A percentile compares a stretch with the other conserved stretches of the same genome.
Evolutionary conservation across 169 alveolate genomes (phyloP).

Genomic region (Besnoitia besnoiti): DNA sequence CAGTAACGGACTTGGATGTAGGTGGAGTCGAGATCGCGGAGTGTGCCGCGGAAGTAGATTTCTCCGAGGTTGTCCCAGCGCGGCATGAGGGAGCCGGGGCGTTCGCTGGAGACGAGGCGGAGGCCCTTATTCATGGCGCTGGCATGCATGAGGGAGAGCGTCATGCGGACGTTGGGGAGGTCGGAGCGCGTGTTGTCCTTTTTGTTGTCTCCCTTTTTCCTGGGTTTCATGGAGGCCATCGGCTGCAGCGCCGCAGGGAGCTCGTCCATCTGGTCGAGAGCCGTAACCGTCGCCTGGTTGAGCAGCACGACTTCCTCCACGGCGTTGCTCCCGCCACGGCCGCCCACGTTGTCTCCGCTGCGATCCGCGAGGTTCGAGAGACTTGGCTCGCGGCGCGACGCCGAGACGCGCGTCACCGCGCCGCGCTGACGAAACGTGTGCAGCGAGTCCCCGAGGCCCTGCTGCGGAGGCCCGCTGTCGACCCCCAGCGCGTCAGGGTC

Average conservation of each 20-base stretch:
- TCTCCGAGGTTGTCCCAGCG: conserved; percentile 65
- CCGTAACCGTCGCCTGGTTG: background rate
- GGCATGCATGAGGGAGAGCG: conserved; percentile 44
- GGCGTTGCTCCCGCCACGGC: background rate
- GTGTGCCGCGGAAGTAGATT: conserved; percentile 61
- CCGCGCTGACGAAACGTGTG: no score
- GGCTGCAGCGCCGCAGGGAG: background rate
- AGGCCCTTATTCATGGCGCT: conserved; percentile 41
- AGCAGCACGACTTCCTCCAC: background rate
- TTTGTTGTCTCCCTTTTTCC: background rate
- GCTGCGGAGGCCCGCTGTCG: no score
- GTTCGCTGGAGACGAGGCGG: conserved; percentile 33
- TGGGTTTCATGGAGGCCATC: background rate
- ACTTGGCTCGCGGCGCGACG: no score
- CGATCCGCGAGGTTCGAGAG: no score
- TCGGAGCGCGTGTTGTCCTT: background rate
- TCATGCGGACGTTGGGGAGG: background rate
- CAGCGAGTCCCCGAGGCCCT: no score
- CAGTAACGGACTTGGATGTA: conserved; percentile 29
- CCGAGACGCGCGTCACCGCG: no score
- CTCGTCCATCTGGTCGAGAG: background rate
- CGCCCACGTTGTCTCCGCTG: no score
- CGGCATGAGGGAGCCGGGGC: conserved; percentile 1
- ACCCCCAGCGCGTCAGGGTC: no score
- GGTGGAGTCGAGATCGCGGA: conserved; percentile 57